These are phyloP conservation scores for Purpureocillium lavendulum DNA, from an alignment of 2,329 filamentous ascomycete genomes.

Conservation along the genomic window DNA sequence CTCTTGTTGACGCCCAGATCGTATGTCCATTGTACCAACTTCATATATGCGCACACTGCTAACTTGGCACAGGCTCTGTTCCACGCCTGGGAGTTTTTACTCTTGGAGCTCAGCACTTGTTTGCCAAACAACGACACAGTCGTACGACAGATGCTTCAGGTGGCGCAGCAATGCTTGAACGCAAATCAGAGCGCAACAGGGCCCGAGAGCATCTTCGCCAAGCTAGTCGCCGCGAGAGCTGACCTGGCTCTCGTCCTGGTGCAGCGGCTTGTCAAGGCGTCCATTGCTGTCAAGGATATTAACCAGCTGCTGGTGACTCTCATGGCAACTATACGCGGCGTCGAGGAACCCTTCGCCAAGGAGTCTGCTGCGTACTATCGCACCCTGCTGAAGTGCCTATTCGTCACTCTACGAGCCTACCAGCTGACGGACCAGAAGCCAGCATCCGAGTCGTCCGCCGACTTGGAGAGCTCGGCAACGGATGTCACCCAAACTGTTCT, in stretches of 20 bases:
- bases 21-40: slow-evolving; percentile 39
- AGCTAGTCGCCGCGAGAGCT: slow-evolving; percentile 66
- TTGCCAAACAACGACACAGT: slow-evolving; percentile 45
- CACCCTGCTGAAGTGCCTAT: slow-evolving; percentile 74
- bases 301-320: slow-evolving; percentile 42
- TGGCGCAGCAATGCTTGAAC: slow-evolving; percentile 68
- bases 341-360: slow-evolving; percentile 44
- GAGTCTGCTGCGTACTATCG: slow-evolving; percentile 66
- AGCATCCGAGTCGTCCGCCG: slow-evolving; percentile 20
- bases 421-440: slow-evolving; percentile 26
- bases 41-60: slow-evolving; percentile 5
- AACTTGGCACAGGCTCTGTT: slow-evolving; percentile 57
- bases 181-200: slow-evolving; percentile 67
- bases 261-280: slow-evolving; percentile 63
- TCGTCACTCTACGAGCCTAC: slow-evolving; percentile 67
- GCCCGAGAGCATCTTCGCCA: slow-evolving; percentile 73
- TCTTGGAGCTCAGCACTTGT: slow-evolving; percentile 70
- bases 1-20: slow-evolving; percentile 85
- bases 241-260: slow-evolving; percentile 77
- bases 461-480: slow-evolving; percentile 28
- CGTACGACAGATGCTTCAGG: slow-evolving; percentile 62
- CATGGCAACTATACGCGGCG: slow-evolving; percentile 42
- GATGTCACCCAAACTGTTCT: slow-evolving; percentile 55
- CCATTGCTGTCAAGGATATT: slow-evolving; percentile 40
- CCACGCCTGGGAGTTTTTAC: slow-evolving; percentile 80